Base-by-base conservation (phyloP, 371 early-diverging fungal genomes). In the Mortierella sp. region DNA sequence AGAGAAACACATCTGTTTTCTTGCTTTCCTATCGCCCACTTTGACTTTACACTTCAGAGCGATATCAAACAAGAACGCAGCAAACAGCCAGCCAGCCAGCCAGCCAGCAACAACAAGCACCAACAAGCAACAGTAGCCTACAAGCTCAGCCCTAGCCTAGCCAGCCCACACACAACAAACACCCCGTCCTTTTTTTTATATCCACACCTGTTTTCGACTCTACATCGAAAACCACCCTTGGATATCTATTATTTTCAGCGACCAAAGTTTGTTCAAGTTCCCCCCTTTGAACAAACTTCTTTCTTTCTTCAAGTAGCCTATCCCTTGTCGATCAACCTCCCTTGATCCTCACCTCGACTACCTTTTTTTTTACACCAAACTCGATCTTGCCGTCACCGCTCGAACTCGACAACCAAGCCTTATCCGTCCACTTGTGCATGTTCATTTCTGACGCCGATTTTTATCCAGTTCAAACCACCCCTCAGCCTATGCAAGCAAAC, bases 361-460 rank as follows among this genome's bases (percentile, higher is more conserved):
- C 34, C 52, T 38, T 38, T 26, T 16, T 50, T 24, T 28, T 44
- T n/a, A 47, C 34, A 24, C 76, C 26, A 42, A 45, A 24, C 76
- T 58, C 78, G 24, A 65, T 72, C 47, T 70, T 83, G 79, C 72
- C 65, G 70, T 50, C 58, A 63, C 42, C 74, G 72, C 70, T 75
- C 74, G 79, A 81, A 80, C 74, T 70, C 38, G 58, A 78, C 75
- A 72, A 57, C 74, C 76, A 75, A 80, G 79, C 76, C 73, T 81
- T 58, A 31, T 38, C n/a, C 45, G 79, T 75, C 72, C 74, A 76
- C 77, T 47, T 79, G 83, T 83, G 83, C 80, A 83, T 83, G 83
- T 77, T 79, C 79, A 79, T 83, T 74, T 79, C 63, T 83, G 83
- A 79, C 83, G 77, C 77, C 80, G 50, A 63, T 42, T 77, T 83